Evolutionary conservation across 805 yeast genomes (phyloP).

Genomic region (Saturnispora besseyi): DNA sequence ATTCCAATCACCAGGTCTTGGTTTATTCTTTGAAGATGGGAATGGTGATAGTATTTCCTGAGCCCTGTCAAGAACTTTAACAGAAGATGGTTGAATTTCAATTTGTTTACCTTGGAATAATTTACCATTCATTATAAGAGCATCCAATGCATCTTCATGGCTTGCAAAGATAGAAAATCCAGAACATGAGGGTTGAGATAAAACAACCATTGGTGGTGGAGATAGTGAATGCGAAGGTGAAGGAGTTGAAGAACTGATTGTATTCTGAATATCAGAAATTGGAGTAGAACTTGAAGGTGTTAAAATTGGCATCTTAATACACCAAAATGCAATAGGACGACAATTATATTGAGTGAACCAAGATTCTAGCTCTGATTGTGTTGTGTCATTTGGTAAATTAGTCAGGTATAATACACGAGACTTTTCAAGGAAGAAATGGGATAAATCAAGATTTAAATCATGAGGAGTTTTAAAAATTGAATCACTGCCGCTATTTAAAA

Average conservation of each 20-base stretch:
- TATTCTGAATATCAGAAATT: neutral
- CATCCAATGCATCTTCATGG: conserved; percentile 80
- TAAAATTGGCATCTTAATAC: conserved; percentile 30
- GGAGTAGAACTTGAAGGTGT: neutral
- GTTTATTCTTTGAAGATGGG: conserved; percentile 76
- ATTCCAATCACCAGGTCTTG: conserved; percentile 98
- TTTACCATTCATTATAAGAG: conserved; percentile 73
- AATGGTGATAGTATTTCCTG: conserved; percentile 75
- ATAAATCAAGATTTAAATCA: conserved; percentile 66
- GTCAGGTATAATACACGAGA: conserved; percentile 72
- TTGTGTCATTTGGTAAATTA: conserved; percentile 78
- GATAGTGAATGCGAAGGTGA: conserved; percentile 5
- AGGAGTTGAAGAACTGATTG: neutral
- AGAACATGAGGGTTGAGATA: conserved; percentile 30
- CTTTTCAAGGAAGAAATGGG: conserved; percentile 57
- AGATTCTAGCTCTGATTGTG: conserved; percentile 81
- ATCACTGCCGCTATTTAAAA: neutral
- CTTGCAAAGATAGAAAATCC: conserved; percentile 82
- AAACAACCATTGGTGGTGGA: conserved; percentile 9
- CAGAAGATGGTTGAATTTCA: conserved; percentile 83
- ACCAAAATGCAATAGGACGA: conserved; percentile 85
- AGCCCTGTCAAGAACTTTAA: conserved; percentile 69
- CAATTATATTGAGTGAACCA: conserved; percentile 89
- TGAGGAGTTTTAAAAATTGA: conserved; percentile 55
- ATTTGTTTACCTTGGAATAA: conserved; percentile 59